Evolutionary conservation across 768 basidiomycete species (phyloP).

Genomic region (Boletus coccyginus): DNA sequence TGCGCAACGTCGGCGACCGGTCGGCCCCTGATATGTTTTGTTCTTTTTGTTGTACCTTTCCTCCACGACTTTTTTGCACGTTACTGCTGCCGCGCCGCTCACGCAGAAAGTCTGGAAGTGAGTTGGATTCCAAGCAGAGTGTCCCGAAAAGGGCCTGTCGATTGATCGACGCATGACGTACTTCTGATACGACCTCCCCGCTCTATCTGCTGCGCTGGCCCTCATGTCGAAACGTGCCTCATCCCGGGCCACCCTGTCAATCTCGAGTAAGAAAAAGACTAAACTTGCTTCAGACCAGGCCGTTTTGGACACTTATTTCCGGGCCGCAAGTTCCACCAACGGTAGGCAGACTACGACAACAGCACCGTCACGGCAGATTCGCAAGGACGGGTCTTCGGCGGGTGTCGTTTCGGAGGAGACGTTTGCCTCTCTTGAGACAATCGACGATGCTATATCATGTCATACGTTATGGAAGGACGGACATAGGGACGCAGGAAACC

Average conservation of each 20-base stretch:
- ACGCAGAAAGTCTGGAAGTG: not conserved
- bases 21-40: not conserved
- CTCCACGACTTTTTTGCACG: not conserved
- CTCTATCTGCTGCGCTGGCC: constrained; percentile 7
- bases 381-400: constrained; percentile 8
- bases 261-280: constrained; percentile 19
- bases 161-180: constrained; percentile 32
- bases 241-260: constrained; percentile 2
- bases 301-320: constrained; percentile 29
- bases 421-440: constrained; percentile 11
- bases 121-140: not conserved
- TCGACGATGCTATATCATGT: not conserved
- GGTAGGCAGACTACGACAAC: constrained; percentile 11
- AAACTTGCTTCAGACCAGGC: constrained; percentile 19
- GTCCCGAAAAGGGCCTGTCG: constrained; percentile 20
- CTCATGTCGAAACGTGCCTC: constrained; percentile 22
- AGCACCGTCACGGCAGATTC: constrained; percentile 17
- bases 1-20: not conserved
- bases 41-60: constrained; percentile 1
- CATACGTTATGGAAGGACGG: constrained; percentile 20
- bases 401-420: constrained; percentile 14
- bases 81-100: not conserved
- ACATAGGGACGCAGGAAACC: constrained; percentile 23
- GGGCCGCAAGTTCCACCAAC: constrained; percentile 7
- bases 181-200: constrained; percentile 12